phyloP scores from a whole-genome alignment of 164 flowering plant species.

The Amborella trichopoda region DNA sequence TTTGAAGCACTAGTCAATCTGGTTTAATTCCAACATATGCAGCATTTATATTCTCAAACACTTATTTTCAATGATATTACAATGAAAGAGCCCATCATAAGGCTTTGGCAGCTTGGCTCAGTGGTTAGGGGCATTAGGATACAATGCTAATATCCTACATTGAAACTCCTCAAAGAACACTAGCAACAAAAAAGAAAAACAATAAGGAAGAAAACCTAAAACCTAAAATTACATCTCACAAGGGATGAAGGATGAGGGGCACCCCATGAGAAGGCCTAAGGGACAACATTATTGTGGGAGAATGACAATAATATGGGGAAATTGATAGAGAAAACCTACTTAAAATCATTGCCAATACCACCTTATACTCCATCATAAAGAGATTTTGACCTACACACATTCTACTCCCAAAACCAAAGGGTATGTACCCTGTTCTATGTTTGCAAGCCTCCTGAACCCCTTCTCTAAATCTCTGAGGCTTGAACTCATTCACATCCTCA shows the following conservation, averaged over 20 bases:
- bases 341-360: constrained; percentile 44
- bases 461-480: constrained; percentile 67
- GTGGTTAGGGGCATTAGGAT: too few species aligned
- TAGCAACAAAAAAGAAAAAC: too few species aligned
- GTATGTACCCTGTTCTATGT: constrained; percentile 79
- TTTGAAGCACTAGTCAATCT: too few species aligned
- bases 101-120: too few species aligned
- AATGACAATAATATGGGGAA: constrained; percentile 56
- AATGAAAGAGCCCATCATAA: too few species aligned
- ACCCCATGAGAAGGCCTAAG: constrained; percentile 54
- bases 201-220: too few species aligned
- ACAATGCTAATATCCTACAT: too few species aligned
- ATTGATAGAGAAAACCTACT: constrained; percentile 51
- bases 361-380: constrained; percentile 65
- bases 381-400: constrained; percentile 75
- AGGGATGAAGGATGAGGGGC: constrained; percentile 43
- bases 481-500: constrained; percentile 55
- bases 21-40: too few species aligned
- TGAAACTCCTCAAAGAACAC: too few species aligned
- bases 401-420: constrained; percentile 91
- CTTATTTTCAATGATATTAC: too few species aligned
- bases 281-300: constrained; percentile 55
- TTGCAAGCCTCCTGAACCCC: constrained; percentile 66
- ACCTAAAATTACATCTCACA: too few species aligned
- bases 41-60: too few species aligned